Base-by-base conservation (phyloP, 306 rosid species). In the Luffa aegyptiaca region DNA sequence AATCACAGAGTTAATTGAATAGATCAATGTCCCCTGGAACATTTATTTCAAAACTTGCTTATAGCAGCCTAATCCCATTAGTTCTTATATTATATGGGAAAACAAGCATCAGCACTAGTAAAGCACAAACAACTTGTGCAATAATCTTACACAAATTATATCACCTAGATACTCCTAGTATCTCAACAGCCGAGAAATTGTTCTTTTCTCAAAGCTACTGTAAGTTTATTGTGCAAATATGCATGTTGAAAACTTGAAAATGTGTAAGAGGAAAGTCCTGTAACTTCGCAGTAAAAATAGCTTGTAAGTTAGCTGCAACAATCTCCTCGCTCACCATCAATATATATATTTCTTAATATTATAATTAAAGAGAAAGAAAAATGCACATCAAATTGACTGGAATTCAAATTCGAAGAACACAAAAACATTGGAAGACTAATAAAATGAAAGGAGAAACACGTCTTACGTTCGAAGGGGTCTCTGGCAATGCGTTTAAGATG, bases 401-500 rank as follows among this genome's bases (percentile, higher is more conserved):
- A 70, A 21, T 68, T 68, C 53, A 69, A 18, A 42, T 69, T 69
- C 12, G 14, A 49, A 7, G 31, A 26, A 26, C 31, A 46, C 12
- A 10, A 21, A 64, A 64, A 10, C 20, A 35, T 31, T 11, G 14
- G 8, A 64, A 33, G 39, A 59, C 6, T 58, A 8, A 44, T 9
- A 5, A 42, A 70, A 26, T 31, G 33, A 35, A 52, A 33, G 17
- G 9, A 73, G 11, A 7, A 33, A n/a, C 10, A 75, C 0, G 17
- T 4, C 48, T 35, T 75, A 75, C 78, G 75, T 69, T 69, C 55
- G 6, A 55, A 69, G 53, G 75, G 75, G 2, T 82, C 10, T 91
- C 92, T 5, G 94, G 98, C 46, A 44, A 78, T 44, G 45, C 81
- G 75, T 63, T 78, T 78, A 17, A 78, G 75, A 44, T 78, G 75